A percentile compares a stretch with the other conserved stretches of the same genome.
Conservation (phyloP, 2,329 filamentous ascomycete genomes). For the Emmonsiellopsis sp. region DNA sequence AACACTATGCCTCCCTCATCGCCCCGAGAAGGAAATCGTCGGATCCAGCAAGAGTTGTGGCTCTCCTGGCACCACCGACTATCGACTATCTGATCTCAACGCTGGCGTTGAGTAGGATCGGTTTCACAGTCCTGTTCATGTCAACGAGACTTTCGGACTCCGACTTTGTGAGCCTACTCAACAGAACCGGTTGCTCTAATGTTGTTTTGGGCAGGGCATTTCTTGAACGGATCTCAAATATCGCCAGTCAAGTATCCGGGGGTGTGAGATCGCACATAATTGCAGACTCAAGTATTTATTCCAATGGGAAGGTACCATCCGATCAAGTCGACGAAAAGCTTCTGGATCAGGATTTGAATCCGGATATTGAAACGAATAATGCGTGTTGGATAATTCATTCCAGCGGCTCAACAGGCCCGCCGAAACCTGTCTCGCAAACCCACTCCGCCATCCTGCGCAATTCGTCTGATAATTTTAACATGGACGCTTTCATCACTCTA, state of each 20-base stretch:
- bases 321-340: not conserved
- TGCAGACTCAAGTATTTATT: not conserved
- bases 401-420: slow-evolving; percentile 52
- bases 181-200: slow-evolving; percentile 32
- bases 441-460: slow-evolving; percentile 45
- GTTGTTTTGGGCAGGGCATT: slow-evolving; percentile 20
- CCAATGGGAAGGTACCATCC: not conserved
- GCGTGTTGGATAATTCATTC: slow-evolving; percentile 42
- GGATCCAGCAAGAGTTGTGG: slow-evolving; percentile 29
- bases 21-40: not conserved
- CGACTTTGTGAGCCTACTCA: slow-evolving; percentile 42
- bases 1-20: not conserved
- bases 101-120: slow-evolving; percentile 47
- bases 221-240: not conserved
- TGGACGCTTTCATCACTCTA: slow-evolving; percentile 46
- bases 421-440: slow-evolving; percentile 54
- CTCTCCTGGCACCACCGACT: slow-evolving; percentile 45
- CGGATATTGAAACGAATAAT: slow-evolving; percentile 18
- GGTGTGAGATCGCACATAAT: not conserved
- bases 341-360: slow-evolving; percentile 3
- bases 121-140: slow-evolving; percentile 46
- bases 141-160: slow-evolving; percentile 45
- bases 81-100: slow-evolving; percentile 48
- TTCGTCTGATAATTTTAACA: slow-evolving; percentile 35
- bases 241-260: too few relatives aligned